Evolutionary conservation across 441 rosid genomes (phyloP).

Genomic region (Hura crepitans): DNA sequence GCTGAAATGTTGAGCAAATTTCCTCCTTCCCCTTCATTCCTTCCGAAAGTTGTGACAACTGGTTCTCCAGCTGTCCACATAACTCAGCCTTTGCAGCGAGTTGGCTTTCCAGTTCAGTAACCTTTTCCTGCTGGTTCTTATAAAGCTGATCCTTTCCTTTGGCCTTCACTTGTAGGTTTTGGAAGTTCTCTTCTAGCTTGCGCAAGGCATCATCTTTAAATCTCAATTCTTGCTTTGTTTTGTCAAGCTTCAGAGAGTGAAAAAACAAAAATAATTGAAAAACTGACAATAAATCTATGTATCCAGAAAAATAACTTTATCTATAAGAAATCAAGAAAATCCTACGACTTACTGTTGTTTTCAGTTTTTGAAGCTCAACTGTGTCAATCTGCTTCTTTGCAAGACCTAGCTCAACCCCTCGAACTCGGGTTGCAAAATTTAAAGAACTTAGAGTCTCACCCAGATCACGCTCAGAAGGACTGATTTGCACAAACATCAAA

Average conservation of each 20-base stretch:
- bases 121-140: slow-evolving; percentile 56
- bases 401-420: slow-evolving; percentile 78
- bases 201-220: slow-evolving; percentile 59
- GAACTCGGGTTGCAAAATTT: slow-evolving; percentile 79
- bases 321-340: not conserved
- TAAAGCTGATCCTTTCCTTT: slow-evolving; percentile 52
- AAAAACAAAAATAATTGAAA: not conserved
- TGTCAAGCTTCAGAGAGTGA: slow-evolving; percentile 51
- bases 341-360: slow-evolving; percentile 48
- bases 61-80: slow-evolving; percentile 53
- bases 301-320: no score
- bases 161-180: slow-evolving; percentile 54
- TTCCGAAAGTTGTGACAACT: slow-evolving; percentile 52
- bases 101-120: slow-evolving; percentile 61
- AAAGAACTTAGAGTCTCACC: slow-evolving; percentile 81
- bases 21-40: slow-evolving; percentile 60
- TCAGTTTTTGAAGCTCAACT: slow-evolving; percentile 70
- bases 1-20: slow-evolving; percentile 46
- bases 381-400: slow-evolving; percentile 73
- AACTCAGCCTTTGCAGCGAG: slow-evolving; percentile 39
- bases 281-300: no score
- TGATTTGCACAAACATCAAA: slow-evolving; percentile 85
- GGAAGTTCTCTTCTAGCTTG: slow-evolving; percentile 65
- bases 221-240: slow-evolving; percentile 62
- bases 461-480: slow-evolving; percentile 70